A percentile compares a stretch with the other conserved stretches of the same genome.
Evolutionary conservation across 169 alveolate species (phyloP).

Genomic region (Plasmodium berghei): DNA sequence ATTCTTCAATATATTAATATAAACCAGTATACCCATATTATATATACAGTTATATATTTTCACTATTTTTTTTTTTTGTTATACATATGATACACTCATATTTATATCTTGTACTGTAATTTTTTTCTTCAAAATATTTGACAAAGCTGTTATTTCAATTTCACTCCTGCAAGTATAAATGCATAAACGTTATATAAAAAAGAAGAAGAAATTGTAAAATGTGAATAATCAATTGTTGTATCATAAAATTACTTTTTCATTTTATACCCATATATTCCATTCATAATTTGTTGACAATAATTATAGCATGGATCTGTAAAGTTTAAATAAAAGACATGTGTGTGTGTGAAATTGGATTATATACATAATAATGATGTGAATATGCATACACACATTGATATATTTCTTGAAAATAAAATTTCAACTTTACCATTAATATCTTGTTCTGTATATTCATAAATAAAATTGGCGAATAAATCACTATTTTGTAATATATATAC

Average conservation of each 20-base stretch:
- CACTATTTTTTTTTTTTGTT: neutral
- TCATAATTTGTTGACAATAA: slow-evolving; percentile 45
- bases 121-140: slow-evolving; percentile 50
- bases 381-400: no score
- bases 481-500: slow-evolving; percentile 48
- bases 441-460: slow-evolving; percentile 13
- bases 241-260: neutral
- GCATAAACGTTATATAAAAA: neutral
- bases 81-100: slow-evolving; percentile 62
- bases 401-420: no score
- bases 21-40: neutral
- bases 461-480: slow-evolving; percentile 21
- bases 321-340: neutral
- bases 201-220: neutral
- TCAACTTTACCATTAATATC: neutral
- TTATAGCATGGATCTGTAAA: slow-evolving; percentile 29
- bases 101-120: slow-evolving; percentile 63
- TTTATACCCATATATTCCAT: slow-evolving; percentile 58
- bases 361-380: neutral
- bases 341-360: neutral
- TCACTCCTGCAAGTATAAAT: slow-evolving; percentile 39
- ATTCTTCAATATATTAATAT: no score
- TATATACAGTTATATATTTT: neutral
- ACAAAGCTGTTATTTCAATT: slow-evolving; percentile 70
- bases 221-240: neutral